These are phyloP conservation scores for Phytophthora sansomeana DNA, from an alignment of 352 stramenopile genomes.

Conservation along the genomic window DNA sequence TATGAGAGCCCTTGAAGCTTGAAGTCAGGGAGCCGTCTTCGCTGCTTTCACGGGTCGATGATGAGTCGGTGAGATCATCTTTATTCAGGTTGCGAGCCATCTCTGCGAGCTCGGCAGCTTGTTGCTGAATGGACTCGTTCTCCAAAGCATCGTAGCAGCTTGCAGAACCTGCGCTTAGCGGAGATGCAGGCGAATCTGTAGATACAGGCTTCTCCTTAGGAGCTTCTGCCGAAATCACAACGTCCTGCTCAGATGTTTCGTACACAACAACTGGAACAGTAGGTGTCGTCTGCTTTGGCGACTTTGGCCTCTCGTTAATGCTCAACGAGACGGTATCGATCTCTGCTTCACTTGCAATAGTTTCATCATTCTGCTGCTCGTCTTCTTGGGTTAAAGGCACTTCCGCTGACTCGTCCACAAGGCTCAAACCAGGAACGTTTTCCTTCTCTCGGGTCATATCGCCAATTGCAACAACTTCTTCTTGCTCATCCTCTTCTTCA, in stretches of 20 bases:
- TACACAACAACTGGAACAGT: too few relatives aligned
- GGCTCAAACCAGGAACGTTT: conserved; percentile 10
- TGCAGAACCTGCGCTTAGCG: conserved; percentile 5
- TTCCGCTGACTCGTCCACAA: conserved; percentile 19
- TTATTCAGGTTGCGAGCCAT: conserved; percentile 50
- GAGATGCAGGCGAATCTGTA: conserved; percentile 13
- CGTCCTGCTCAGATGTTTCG: not conserved
- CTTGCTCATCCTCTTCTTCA: conserved; percentile 9
- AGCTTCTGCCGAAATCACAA: not conserved
- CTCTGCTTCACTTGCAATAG: not conserved
- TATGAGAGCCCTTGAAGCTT: conserved; percentile 39
- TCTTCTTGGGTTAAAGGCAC: not conserved
- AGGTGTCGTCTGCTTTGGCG: not conserved
- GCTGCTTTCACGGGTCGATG: conserved; percentile 40
- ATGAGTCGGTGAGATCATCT: conserved; percentile 43
- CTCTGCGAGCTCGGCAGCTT: conserved; percentile 46
- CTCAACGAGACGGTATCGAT: not conserved
- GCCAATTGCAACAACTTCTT: not conserved
- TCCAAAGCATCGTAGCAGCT: conserved; percentile 27
- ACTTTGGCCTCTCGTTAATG: not conserved
- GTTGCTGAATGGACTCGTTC: conserved; percentile 52
- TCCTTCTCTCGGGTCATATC: not conserved
- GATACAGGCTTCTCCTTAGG: not conserved
- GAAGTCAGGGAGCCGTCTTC: conserved; percentile 39
- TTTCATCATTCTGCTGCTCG: conserved; percentile 2